These are phyloP conservation scores for Pythium volutum DNA, from an alignment of 352 stramenopile genomes.

Conservation along the genomic window DNA sequence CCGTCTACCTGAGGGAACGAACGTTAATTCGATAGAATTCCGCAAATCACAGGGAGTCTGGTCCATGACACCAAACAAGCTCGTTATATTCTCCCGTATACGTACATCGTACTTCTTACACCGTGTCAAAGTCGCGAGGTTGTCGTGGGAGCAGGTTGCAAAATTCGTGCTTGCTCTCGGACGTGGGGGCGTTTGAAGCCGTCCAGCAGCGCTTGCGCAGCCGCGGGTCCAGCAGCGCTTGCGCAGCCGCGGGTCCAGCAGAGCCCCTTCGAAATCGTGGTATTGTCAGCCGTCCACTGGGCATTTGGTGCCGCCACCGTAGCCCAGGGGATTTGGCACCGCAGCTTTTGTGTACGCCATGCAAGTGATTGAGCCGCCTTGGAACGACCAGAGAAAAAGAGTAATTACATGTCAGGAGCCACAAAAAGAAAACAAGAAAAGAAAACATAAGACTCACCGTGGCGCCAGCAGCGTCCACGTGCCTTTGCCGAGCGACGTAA, in stretches of 20 bases:
- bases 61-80: too few relatives aligned
- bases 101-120: slow-evolving; percentile 8
- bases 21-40: too few relatives aligned
- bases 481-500: slow-evolving; percentile 6
- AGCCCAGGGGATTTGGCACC: slow-evolving; percentile 17
- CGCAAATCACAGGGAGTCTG: too few relatives aligned
- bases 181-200: too few relatives aligned
- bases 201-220: slow-evolving; percentile 9
- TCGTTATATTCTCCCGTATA: too few relatives aligned
- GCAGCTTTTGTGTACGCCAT: not conserved
- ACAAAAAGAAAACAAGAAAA: not conserved
- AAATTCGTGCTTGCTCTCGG: slow-evolving; percentile 3
- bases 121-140: not conserved
- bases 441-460: slow-evolving; percentile 1
- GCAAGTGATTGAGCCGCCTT: slow-evolving; percentile 4
- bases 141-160: not conserved
- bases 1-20: too few relatives aligned
- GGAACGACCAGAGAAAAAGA: not conserved
- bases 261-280: slow-evolving; percentile 24
- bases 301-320: slow-evolving; percentile 27
- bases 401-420: not conserved
- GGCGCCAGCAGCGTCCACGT: slow-evolving; percentile 13
- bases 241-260: slow-evolving; percentile 32
- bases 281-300: slow-evolving; percentile 20
- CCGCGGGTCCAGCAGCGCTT: slow-evolving; percentile 25